Evolutionary conservation across 108 stramenopile genomes (phyloP).

Genomic region (Nitzschia inconspicua): DNA sequence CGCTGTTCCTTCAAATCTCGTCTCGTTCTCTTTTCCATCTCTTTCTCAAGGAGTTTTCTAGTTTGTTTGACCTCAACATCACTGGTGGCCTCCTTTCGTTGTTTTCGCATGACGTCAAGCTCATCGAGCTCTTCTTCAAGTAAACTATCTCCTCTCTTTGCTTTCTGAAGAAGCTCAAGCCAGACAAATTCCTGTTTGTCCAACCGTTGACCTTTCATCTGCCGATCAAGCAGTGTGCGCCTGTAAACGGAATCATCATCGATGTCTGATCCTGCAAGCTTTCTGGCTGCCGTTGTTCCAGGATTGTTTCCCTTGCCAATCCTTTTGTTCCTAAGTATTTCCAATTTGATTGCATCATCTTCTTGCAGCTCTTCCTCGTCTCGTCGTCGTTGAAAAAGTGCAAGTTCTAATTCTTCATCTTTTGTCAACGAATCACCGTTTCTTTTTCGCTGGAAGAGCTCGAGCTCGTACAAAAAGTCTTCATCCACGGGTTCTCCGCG

Average conservation of each 20-base stretch:
- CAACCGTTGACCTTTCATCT: constrained; percentile 15
- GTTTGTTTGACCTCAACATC: not conserved
- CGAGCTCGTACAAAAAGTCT: constrained; percentile 11
- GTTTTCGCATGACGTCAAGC: constrained; percentile 20
- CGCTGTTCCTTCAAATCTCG: constrained; percentile 3
- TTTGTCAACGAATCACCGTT: not conserved
- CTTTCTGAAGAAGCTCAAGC: constrained; percentile 11
- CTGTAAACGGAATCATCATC: constrained; percentile 5
- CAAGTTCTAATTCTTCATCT: constrained; percentile 20
- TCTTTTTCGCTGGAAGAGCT: constrained; percentile 12
- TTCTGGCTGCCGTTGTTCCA: not conserved
- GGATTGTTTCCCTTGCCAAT: no score
- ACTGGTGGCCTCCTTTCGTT: constrained; percentile 2
- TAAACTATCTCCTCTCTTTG: constrained; percentile 5
- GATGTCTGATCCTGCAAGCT: not conserved
- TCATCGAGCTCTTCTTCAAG: constrained; percentile 10
- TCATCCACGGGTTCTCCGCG: constrained; percentile 10
- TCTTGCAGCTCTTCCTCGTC: constrained; percentile 14
- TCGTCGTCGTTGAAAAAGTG: constrained; percentile 11
- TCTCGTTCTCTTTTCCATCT: not conserved
- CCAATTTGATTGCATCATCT: constrained; percentile 20
- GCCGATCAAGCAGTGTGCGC: not conserved
- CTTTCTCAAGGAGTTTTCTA: constrained; percentile 4
- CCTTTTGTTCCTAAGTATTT: not conserved
- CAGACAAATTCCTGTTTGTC: constrained; percentile 13